Evolutionary conservation across 2,329 filamentous ascomycete species (phyloP).

Genomic region (Arthrobotrys entomopaga): DNA sequence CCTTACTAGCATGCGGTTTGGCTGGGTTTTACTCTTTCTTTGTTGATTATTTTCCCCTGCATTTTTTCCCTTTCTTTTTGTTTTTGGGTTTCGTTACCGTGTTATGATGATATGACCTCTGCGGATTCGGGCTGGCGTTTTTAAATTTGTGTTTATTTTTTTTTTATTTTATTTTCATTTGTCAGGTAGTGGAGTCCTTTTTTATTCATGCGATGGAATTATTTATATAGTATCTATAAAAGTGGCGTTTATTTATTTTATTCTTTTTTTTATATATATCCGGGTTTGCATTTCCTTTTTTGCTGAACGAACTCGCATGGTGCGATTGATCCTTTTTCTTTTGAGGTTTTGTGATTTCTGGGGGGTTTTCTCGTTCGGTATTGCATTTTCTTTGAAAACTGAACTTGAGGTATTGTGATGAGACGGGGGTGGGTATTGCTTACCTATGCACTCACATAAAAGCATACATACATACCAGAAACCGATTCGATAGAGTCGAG

Average conservation of each 20-base stretch:
- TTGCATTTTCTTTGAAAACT: too few species aligned
- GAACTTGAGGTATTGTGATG: too few species aligned
- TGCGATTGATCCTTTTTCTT: too few species aligned
- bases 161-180: conserved; percentile 32
- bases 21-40: conserved; percentile 33
- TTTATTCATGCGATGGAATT: conserved; percentile 9
- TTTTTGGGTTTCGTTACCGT: conserved; percentile 23
- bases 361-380: too few species aligned
- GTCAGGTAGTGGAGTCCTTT: conserved; percentile 36
- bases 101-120: conserved; percentile 49
- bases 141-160: conserved; percentile 14
- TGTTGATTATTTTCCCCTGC: neutral
- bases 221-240: conserved; percentile 26
- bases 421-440: too few species aligned
- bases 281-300: neutral
- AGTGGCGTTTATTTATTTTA: conserved; percentile 36
- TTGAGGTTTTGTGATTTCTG: too few species aligned
- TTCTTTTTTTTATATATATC: conserved; percentile 10
- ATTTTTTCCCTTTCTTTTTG: neutral
- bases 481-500: too few species aligned
- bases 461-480: too few species aligned
- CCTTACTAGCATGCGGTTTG: conserved; percentile 46
- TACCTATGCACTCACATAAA: too few species aligned
- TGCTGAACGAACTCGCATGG: too few species aligned
- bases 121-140: conserved; percentile 26